phyloP scores from a whole-genome alignment of 495 filamentous ascomycete genomes.

The Arthonia radiata region DNA sequence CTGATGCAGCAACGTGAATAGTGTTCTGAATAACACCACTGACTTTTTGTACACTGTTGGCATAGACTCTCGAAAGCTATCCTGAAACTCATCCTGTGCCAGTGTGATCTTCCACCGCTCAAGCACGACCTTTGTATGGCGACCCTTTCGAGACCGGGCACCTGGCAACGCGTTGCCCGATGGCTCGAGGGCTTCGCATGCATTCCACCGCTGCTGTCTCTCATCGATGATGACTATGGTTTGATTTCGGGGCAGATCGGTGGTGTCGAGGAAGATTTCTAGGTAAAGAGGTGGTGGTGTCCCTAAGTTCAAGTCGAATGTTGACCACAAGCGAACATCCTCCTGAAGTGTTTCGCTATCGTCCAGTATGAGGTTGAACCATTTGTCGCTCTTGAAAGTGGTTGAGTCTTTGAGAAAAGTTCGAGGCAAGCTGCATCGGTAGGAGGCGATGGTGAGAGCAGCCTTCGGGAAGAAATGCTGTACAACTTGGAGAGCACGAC shows the following conservation, averaged over 20 bases:
- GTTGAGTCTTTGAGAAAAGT: constrained; percentile 28
- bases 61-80: constrained; percentile 43
- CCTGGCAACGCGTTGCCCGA: constrained; percentile 21
- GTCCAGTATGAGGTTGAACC: constrained; percentile 90
- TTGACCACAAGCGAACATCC: constrained; percentile 55
- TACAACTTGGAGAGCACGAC: too few species aligned
- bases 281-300: constrained; percentile 70
- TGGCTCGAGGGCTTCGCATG: constrained; percentile 50
- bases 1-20: constrained; percentile 65
- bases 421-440: constrained; percentile 44
- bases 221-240: constrained; percentile 71
- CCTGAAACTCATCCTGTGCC: constrained; percentile 28
- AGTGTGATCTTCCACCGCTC: constrained; percentile 80
- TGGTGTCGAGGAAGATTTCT: constrained; percentile 70
- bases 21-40: constrained; percentile 77
- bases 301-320: constrained; percentile 46
- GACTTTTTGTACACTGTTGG: constrained; percentile 89
- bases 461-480: constrained; percentile 86
- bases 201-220: constrained; percentile 77
- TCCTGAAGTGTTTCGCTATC: constrained; percentile 70
- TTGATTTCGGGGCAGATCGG: constrained; percentile 58
- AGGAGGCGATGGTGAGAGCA: constrained; percentile 60
- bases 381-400: constrained; percentile 83
- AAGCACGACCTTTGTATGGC: constrained; percentile 43
- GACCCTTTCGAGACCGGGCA: constrained; percentile 27